A percentile compares a stretch with the other conserved stretches of the same genome.
Conservation (phyloP, 148 eudicot species). For the Chenopodium suecicum region DNA sequence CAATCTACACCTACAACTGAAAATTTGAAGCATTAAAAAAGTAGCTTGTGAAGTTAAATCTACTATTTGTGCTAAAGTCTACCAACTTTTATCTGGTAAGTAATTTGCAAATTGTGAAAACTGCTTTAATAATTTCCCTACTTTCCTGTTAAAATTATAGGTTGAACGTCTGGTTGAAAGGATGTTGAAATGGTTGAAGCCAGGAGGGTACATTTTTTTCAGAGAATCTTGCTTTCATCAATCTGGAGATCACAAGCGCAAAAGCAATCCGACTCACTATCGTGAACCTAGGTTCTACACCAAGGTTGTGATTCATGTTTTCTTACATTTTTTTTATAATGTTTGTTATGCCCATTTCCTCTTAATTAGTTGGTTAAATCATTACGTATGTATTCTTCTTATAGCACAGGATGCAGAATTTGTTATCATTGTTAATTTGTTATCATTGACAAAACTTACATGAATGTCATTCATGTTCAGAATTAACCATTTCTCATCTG, state of each 20-base stretch:
- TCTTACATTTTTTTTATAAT: not conserved
- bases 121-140: not conserved
- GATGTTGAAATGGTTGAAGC: conserved; percentile 89
- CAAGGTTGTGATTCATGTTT: conserved; percentile 46
- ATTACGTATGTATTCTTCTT: not conserved
- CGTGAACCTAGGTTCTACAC: conserved; percentile 92
- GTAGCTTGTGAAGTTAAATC: not conserved
- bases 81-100: not conserved
- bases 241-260: conserved; percentile 93
- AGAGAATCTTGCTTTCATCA: conserved; percentile 98
- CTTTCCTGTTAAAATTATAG: conserved; percentile 37
- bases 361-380: not conserved
- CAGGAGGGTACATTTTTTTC: conserved; percentile 88
- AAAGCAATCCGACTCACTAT: conserved; percentile 93
- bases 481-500: not conserved
- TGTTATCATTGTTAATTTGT: not conserved
- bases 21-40: too few relatives aligned
- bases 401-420: not conserved
- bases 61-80: not conserved
- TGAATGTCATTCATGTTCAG: not conserved
- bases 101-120: not conserved
- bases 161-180: conserved; percentile 69
- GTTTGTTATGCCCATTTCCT: conserved; percentile 3
- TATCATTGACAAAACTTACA: not conserved
- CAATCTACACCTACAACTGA: not conserved